phyloP scores from a whole-genome alignment of 306 rosid species.

The Trichosanthes cucumerina region DNA sequence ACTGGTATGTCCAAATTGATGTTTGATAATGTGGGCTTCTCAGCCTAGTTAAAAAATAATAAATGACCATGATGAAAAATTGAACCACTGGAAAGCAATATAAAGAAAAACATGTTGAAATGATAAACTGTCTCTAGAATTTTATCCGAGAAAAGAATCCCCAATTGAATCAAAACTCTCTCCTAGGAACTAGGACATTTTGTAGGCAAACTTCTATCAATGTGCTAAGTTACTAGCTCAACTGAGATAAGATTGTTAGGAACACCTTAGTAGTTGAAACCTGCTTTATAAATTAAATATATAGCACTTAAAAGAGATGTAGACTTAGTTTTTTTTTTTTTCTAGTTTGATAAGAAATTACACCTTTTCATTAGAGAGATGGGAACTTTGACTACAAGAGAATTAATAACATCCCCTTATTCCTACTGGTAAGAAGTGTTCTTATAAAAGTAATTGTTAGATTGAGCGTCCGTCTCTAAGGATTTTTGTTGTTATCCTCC shows the following conservation, averaged over 20 bases:
- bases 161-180: conserved; percentile 1
- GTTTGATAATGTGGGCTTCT: conserved; percentile 32
- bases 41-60: conserved; percentile 21
- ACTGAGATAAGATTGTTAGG: not conserved
- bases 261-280: not conserved
- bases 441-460: not conserved
- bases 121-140: not conserved
- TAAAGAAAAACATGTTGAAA: not conserved
- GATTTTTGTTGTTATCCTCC: not conserved
- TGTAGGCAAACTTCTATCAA: not conserved
- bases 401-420: not conserved
- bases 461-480: not conserved
- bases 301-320: not conserved
- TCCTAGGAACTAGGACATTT: not conserved
- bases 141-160: not conserved
- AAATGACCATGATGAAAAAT: not conserved
- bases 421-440: not conserved
- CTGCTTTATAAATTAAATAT: not conserved
- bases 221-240: not conserved
- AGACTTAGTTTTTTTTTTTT: not conserved
- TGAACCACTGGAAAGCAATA: not conserved
- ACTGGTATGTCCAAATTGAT: conserved; percentile 39
- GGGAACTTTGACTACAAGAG: not conserved
- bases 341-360: not conserved
- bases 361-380: not conserved